These are phyloP conservation scores for Cicer chorassanicum DNA, from an alignment of 306 rosid species.

Conservation along the genomic window DNA sequence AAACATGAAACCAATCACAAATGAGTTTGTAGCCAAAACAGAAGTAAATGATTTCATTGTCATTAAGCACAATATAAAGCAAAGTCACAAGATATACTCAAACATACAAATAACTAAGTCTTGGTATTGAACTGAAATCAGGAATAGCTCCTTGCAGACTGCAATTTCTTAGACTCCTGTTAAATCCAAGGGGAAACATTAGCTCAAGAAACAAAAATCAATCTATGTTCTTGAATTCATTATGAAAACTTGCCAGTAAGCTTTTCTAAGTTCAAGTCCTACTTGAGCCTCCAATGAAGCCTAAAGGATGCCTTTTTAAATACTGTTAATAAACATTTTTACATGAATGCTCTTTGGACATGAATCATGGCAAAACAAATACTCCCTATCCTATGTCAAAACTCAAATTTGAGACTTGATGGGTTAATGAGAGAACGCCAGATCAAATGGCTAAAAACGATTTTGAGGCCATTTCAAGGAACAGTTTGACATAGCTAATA, in stretches of 20 bases:
- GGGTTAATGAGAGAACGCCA: conserved; percentile 7
- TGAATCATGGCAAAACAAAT: conserved; percentile 3
- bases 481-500: neutral
- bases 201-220: conserved; percentile 29
- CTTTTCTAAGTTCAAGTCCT: conserved; percentile 18
- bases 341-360: conserved; percentile 19
- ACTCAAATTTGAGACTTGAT: conserved; percentile 21
- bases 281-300: conserved; percentile 31
- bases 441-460: conserved; percentile 7
- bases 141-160: conserved; percentile 79
- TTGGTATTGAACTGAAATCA: conserved; percentile 62
- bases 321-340: neutral
- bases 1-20: conserved; percentile 46
- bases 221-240: conserved; percentile 19
- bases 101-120: conserved; percentile 83
- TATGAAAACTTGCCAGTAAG: conserved; percentile 10
- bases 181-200: conserved; percentile 44
- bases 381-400: conserved; percentile 22
- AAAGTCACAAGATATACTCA: conserved; percentile 18
- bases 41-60: neutral
- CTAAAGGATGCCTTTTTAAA: conserved; percentile 11
- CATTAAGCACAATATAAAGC: conserved; percentile 25
- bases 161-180: conserved; percentile 93
- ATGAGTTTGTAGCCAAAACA: conserved; percentile 37
- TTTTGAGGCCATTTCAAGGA: conserved; percentile 13